Evolutionary conservation across 2,329 filamentous ascomycete genomes (phyloP).

Genomic region (Tolypocladium ophioglossoides): DNA sequence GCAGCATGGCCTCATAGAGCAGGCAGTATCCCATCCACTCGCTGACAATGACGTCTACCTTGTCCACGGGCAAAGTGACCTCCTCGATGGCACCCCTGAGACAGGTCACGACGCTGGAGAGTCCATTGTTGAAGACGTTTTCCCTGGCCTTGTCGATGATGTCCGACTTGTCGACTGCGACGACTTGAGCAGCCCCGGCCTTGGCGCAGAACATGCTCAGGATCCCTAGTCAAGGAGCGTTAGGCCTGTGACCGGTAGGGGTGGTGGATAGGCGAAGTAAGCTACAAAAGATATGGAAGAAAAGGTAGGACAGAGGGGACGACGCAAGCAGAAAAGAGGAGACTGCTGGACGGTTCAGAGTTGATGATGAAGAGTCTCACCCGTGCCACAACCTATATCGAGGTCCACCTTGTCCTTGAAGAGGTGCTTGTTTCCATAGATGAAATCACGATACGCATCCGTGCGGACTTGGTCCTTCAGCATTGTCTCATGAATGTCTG

Average conservation of each 20-base stretch:
- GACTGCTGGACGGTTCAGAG: background rate
- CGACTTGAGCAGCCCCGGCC: slow-evolving; percentile 75
- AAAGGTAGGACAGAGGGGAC: background rate
- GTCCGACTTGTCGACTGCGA: slow-evolving; percentile 84
- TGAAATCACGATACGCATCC: slow-evolving; percentile 87
- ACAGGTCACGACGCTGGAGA: slow-evolving; percentile 65
- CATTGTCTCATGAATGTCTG: slow-evolving; percentile 92
- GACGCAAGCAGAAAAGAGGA: background rate
- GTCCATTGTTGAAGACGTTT: slow-evolving; percentile 72
- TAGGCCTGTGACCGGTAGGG: background rate
- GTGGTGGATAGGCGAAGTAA: too few relatives aligned
- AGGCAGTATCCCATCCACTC: slow-evolving; percentile 98
- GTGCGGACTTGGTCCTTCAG: slow-evolving; percentile 83
- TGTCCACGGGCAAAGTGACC: slow-evolving; percentile 61
- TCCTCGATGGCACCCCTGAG: slow-evolving; percentile 84
- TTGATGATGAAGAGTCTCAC: slow-evolving; percentile 20
- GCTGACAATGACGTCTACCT: slow-evolving; percentile 90
- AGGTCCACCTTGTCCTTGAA: slow-evolving; percentile 81
- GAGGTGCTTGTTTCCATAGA: slow-evolving; percentile 81
- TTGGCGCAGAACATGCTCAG: slow-evolving; percentile 90
- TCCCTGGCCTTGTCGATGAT: slow-evolving; percentile 82
- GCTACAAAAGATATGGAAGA: background rate
- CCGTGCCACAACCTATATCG: slow-evolving; percentile 78
- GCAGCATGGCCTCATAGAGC: slow-evolving; percentile 92
- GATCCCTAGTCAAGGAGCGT: slow-evolving; percentile 44